Conservation (phyloP, 805 yeast species). For the Wickerhamiella spandovensis region DNA sequence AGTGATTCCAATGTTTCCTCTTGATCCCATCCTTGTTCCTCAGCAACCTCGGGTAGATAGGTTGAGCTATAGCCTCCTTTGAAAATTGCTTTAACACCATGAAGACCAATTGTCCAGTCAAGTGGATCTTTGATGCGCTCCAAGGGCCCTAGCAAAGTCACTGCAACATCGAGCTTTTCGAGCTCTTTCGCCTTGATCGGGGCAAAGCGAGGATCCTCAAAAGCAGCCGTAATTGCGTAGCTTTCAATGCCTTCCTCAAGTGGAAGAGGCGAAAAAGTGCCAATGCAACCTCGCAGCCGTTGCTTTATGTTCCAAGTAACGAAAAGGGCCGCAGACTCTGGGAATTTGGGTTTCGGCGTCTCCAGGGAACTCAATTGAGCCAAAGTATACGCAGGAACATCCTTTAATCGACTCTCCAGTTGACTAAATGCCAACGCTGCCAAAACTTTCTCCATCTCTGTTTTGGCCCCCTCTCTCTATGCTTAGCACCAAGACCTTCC, state of each 20-base stretch:
- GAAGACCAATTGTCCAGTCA: constrained; percentile 73
- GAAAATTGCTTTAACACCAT: constrained; percentile 62
- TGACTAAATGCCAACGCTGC: neutral
- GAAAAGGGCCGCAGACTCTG: constrained; percentile 38
- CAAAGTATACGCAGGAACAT: neutral
- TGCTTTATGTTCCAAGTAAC: constrained; percentile 60
- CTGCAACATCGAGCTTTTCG: constrained; percentile 36
- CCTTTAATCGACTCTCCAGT: neutral
- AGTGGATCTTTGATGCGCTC: constrained; percentile 36
- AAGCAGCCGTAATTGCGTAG: constrained; percentile 57
- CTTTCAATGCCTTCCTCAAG: constrained; percentile 44
- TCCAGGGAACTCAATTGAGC: neutral
- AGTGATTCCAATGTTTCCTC: constrained; percentile 57
- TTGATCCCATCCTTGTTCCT: constrained; percentile 73
- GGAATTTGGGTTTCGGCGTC: neutral
- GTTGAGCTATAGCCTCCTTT: constrained; percentile 48
- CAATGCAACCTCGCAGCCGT: constrained; percentile 77
- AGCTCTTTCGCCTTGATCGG: constrained; percentile 51
- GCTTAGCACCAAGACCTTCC: no score
- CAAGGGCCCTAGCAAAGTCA: constrained; percentile 53
- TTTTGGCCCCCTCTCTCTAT: neutral
- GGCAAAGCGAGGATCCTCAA: constrained; percentile 64
- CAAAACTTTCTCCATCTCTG: neutral
- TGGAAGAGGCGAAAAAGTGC: constrained; percentile 54
- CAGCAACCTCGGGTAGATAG: constrained; percentile 80